phyloP scores from a whole-genome alignment of 2,329 filamentous ascomycete genomes.

The Cytospora piceicola region DNA sequence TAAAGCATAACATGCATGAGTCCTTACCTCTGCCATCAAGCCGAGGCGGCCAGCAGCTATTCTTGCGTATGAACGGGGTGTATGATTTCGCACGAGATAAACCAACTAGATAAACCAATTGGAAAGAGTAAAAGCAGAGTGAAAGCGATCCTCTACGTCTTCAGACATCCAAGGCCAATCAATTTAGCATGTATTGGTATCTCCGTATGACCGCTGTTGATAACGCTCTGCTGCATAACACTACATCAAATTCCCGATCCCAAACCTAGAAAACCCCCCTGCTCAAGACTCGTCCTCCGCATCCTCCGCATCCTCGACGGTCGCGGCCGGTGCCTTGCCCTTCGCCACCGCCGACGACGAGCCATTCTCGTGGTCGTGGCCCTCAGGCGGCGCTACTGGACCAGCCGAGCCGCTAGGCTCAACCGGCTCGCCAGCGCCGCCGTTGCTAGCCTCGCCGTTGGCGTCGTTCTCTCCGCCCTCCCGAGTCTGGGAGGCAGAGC shows the following conservation, averaged over 20 bases:
- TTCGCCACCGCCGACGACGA: conserved; percentile 38
- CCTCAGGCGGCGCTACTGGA: conserved; percentile 18
- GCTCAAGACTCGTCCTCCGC: background rate
- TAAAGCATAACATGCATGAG: background rate
- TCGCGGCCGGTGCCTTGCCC: conserved; percentile 27
- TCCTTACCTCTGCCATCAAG: background rate
- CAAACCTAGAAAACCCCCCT: background rate
- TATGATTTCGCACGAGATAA: background rate
- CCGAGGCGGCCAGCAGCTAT: background rate
- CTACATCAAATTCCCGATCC: background rate
- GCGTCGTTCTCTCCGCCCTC: conserved; percentile 28
- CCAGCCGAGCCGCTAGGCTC: conserved; percentile 12
- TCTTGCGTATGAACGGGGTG: too few relatives aligned
- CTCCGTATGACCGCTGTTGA: conserved; percentile 17
- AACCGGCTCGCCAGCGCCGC: background rate
- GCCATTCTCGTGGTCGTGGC: conserved; percentile 27
- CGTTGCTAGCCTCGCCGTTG: conserved; percentile 11
- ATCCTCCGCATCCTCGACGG: conserved; percentile 28
- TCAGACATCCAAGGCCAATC: background rate
- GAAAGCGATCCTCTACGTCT: background rate
- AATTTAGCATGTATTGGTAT: conserved; percentile 20
- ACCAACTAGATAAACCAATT: background rate
- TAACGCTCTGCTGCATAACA: conserved; percentile 14
- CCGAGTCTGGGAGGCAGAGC: conserved; percentile 24
- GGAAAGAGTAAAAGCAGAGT: background rate